Evolutionary conservation across 2,329 filamentous ascomycete genomes (phyloP).

Genomic region (Microdochium trichocladiopsis): DNA sequence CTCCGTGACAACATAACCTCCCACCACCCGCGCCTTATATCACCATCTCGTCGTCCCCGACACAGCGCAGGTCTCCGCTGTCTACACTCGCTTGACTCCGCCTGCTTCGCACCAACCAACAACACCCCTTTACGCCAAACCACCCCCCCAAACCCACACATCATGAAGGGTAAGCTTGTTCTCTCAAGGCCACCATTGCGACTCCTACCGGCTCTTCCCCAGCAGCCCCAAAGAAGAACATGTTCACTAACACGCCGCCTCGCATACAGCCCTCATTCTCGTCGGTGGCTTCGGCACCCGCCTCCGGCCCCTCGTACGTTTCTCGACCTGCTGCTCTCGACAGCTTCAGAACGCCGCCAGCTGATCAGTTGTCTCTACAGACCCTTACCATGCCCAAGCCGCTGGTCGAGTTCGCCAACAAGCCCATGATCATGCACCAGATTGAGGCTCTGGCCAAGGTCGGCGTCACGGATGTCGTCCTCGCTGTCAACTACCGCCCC

Average conservation of each 20-base stretch:
- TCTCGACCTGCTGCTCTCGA: constrained; percentile 2
- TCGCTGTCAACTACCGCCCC: constrained; percentile 97
- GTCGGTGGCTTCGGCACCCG: constrained; percentile 98
- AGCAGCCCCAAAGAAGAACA: background rate
- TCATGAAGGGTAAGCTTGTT: constrained; percentile 36
- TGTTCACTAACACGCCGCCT: constrained; percentile 9
- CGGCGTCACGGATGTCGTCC: constrained; percentile 93
- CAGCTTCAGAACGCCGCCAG: constrained; percentile 1
- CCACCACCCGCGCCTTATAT: background rate
- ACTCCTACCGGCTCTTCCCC: background rate
- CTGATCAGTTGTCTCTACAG: constrained; percentile 38
- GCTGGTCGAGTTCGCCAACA: constrained; percentile 96
- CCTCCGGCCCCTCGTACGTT: constrained; percentile 83
- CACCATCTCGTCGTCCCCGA: background rate
- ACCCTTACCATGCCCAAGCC: constrained; percentile 96
- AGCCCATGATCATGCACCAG: constrained; percentile 98
- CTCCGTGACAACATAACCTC: constrained; percentile 2
- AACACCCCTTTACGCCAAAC: background rate
- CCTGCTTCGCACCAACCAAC: constrained; percentile 7
- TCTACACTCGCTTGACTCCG: constrained; percentile 6
- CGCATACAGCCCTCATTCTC: constrained; percentile 81
- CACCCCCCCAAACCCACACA: constrained; percentile 1
- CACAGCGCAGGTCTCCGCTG: constrained; percentile 1
- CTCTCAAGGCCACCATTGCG: too few species aligned
- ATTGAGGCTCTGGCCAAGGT: constrained; percentile 89